Percentiles rank a stretch among this genome's conserved stretches.
Conservation (phyloP, 495 filamentous ascomycete genomes). For the Neurospora sp. region DNA sequence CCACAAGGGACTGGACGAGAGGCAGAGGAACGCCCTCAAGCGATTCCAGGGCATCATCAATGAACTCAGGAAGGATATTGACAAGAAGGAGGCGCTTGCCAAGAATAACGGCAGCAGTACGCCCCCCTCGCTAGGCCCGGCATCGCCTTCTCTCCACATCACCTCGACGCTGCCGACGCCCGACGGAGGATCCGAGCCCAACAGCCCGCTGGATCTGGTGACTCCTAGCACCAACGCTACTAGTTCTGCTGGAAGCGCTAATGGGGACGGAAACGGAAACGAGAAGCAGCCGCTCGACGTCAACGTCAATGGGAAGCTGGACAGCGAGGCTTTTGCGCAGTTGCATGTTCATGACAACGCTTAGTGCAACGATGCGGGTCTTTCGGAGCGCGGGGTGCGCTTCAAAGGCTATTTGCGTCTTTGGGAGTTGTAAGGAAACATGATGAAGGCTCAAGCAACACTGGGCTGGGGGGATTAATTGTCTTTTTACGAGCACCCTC, state of each 20-base stretch:
- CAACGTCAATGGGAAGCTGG: neutral
- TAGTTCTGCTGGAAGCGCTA: neutral
- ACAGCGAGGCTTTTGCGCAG: neutral
- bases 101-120: slow-evolving; percentile 53
- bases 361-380: neutral
- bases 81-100: slow-evolving; percentile 63
- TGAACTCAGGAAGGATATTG: slow-evolving; percentile 54
- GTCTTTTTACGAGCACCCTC: neutral
- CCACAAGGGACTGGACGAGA: neutral
- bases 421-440: neutral
- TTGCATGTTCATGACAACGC: neutral
- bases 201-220: slow-evolving; percentile 49
- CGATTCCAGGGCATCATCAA: slow-evolving; percentile 56
- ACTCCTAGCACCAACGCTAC: slow-evolving; percentile 48
- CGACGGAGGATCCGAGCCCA: slow-evolving; percentile 50
- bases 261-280: neutral
- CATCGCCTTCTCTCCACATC: slow-evolving; percentile 29
- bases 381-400: neutral
- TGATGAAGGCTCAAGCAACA: neutral
- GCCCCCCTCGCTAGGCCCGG: slow-evolving; percentile 9
- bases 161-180: slow-evolving; percentile 47
- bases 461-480: neutral
- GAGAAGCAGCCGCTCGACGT: neutral
- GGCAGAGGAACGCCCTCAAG: slow-evolving; percentile 34
- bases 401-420: neutral